phyloP scores from a whole-genome alignment of 2,329 filamentous ascomycete genomes.

The Domatiomyces catenatus region DNA sequence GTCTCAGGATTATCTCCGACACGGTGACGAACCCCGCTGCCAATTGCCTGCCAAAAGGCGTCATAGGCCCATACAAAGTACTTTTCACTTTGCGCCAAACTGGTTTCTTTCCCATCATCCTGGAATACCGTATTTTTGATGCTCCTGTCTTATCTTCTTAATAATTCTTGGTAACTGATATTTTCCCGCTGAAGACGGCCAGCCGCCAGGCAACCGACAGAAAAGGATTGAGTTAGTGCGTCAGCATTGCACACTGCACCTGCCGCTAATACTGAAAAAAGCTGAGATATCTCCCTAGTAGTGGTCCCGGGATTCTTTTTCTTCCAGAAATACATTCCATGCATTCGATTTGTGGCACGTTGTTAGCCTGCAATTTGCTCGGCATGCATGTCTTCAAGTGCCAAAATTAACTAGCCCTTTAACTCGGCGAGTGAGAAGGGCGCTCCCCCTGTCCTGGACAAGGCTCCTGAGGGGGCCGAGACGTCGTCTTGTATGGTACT shows the following conservation, averaged over 20 bases:
- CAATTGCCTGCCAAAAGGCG: neutral
- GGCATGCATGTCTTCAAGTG: neutral
- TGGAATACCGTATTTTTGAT: neutral
- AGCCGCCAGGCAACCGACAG: too few relatives aligned
- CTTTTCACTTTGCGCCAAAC: neutral
- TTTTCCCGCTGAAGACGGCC: too few relatives aligned
- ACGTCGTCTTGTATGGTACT: neutral
- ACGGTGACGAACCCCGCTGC: neutral
- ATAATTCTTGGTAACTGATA: too few relatives aligned
- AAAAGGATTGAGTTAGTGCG: too few relatives aligned
- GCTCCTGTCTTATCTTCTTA: neutral
- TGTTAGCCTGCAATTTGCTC: neutral
- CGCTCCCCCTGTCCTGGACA: neutral
- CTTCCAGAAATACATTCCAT: neutral
- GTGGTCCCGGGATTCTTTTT: neutral
- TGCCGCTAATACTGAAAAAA: too few relatives aligned
- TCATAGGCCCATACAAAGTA: neutral
- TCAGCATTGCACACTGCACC: too few relatives aligned
- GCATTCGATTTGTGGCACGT: neutral
- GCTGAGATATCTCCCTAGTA: too few relatives aligned
- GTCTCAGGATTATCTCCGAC: neutral
- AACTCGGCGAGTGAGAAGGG: neutral
- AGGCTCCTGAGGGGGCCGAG: neutral
- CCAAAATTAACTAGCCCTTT: neutral
- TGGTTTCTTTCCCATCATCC: neutral